Conservation (phyloP, 768 basidiomycete species). For the Pleurotus ostreatus region DNA sequence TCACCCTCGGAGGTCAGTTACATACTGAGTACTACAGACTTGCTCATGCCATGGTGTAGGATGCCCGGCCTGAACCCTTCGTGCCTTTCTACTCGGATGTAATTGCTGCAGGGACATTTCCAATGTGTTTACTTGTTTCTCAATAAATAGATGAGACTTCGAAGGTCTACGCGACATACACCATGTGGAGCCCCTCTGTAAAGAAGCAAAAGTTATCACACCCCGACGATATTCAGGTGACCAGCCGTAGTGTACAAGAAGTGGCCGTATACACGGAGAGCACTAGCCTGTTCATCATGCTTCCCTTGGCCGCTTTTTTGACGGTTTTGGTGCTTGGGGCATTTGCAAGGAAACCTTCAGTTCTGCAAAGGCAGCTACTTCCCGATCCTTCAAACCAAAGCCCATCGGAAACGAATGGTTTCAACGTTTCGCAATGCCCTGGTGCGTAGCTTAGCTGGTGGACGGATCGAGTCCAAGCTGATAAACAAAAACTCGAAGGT, state of each 20-base stretch:
- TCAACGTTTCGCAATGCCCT: neutral
- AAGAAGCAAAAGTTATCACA: neutral
- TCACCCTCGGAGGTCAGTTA: neutral
- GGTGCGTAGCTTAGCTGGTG: neutral
- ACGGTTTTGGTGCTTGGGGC: neutral
- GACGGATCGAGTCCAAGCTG: neutral
- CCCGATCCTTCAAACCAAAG: neutral
- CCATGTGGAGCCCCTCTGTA: neutral
- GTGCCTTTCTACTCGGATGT: too few relatives aligned
- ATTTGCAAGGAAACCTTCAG: neutral
- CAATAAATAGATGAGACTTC: neutral
- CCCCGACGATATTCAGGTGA: neutral
- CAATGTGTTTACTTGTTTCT: too few relatives aligned
- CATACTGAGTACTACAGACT: neutral
- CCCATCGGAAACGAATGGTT: neutral
- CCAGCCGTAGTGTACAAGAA: neutral
- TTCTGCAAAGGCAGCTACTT: neutral
- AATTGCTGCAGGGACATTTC: too few relatives aligned
- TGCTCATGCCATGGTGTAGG: neutral
- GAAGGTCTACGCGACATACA: neutral
- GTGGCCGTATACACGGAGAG: neutral
- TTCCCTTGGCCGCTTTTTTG: neutral
- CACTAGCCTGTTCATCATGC: neutral
- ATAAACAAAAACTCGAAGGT: conserved; percentile 32
- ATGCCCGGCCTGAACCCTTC: too few relatives aligned